Conservation (phyloP, 331 rosid species). For the Rosa hybrid region DNA sequence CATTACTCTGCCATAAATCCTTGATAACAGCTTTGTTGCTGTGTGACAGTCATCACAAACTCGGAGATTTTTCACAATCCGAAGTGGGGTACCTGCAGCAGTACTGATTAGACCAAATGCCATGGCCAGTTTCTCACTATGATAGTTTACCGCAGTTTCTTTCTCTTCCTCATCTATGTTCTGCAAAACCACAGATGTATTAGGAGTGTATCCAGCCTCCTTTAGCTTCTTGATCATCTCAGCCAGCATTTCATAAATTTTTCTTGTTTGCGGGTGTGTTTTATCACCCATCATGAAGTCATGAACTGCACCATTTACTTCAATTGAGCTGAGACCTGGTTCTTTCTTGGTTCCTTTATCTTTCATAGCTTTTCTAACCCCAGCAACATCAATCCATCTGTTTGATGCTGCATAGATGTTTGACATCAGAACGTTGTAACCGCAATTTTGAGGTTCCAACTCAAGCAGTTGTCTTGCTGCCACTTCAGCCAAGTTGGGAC, state of each 20-base stretch:
- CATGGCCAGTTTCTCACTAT: conserved; percentile 69
- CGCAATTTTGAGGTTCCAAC: conserved; percentile 53
- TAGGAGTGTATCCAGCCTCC: conserved; percentile 52
- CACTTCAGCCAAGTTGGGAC: conserved; percentile 54
- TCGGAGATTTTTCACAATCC: conserved; percentile 65
- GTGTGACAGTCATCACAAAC: conserved; percentile 67
- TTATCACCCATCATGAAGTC: conserved; percentile 61
- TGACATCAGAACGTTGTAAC: conserved; percentile 64
- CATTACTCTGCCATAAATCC: conserved; percentile 56
- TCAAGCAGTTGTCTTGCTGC: conserved; percentile 52
- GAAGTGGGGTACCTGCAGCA: conserved; percentile 46
- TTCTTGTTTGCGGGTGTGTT: conserved; percentile 44
- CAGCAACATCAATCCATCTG: conserved; percentile 63
- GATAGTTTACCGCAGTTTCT: conserved; percentile 51
- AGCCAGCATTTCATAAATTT: conserved; percentile 50
- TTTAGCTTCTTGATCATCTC: conserved; percentile 58
- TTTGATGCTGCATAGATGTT: conserved; percentile 61
- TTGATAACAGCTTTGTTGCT: conserved; percentile 62
- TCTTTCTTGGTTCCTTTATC: conserved; percentile 52
- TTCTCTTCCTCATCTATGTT: conserved; percentile 61
- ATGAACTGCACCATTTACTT: conserved; percentile 60
- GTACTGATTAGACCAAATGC: conserved; percentile 67
- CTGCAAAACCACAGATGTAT: conserved; percentile 48
- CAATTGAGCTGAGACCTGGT: conserved; percentile 64
- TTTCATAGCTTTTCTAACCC: conserved; percentile 51